Evolutionary conservation across 169 alveolate species (phyloP).

Genomic region (Plasmodium cynomolgi): DNA sequence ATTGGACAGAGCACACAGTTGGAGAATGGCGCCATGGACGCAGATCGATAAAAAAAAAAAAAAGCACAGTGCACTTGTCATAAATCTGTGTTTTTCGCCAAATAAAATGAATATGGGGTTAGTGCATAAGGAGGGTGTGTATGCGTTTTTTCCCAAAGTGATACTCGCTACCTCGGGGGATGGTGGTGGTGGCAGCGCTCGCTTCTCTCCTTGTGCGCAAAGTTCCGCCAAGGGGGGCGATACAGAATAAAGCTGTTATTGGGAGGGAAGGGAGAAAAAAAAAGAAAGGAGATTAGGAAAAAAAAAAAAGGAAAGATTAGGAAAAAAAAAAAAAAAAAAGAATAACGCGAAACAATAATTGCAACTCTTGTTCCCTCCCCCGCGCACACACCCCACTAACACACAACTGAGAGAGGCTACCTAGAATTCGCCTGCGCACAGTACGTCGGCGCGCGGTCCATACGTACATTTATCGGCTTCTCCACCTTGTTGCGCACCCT

Average conservation of each 20-base stretch:
- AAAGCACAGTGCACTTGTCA: background rate
- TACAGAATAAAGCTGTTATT: background rate
- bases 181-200: background rate
- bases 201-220: background rate
- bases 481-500: background rate
- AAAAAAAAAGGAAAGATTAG: background rate
- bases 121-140: constrained; percentile 1
- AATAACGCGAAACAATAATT: background rate
- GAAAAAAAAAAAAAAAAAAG: background rate
- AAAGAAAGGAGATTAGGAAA: background rate
- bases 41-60: background rate
- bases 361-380: background rate
- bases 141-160: background rate
- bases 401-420: background rate
- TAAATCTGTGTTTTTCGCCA: background rate
- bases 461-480: background rate
- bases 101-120: background rate
- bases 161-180: background rate
- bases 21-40: background rate
- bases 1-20: background rate
- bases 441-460: background rate
- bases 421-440: background rate
- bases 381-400: background rate
- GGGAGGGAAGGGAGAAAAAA: background rate
- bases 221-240: background rate